A percentile compares a stretch with the other conserved stretches of the same genome.
Evolutionary conservation across 2,329 filamentous ascomycete species (phyloP).

Genomic region (Aspergillus sp.): DNA sequence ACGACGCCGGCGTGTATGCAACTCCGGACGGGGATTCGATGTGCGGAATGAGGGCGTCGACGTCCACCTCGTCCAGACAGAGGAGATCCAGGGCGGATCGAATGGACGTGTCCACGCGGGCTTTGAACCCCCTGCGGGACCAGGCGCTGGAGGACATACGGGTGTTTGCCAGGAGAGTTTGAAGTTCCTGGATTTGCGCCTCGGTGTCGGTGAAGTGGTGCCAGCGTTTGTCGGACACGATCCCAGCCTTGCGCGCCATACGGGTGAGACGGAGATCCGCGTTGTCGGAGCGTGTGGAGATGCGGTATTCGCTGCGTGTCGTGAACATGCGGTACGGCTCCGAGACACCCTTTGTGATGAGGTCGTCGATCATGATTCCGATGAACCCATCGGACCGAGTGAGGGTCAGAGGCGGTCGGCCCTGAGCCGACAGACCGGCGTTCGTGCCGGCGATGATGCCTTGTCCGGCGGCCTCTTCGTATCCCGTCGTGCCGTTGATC

Average conservation of each 20-base stretch:
- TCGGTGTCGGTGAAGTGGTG: slow-evolving; percentile 63
- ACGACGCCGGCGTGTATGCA: slow-evolving; percentile 50
- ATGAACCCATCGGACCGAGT: slow-evolving; percentile 90
- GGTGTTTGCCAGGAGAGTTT: slow-evolving; percentile 57
- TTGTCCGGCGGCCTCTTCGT: slow-evolving; percentile 95
- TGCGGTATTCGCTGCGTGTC: slow-evolving; percentile 88
- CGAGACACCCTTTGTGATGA: slow-evolving; percentile 93
- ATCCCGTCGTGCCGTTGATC: slow-evolving; percentile 97
- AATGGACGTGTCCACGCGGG: slow-evolving; percentile 64
- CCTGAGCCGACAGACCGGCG: slow-evolving; percentile 75
- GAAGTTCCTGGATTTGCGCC: slow-evolving; percentile 66
- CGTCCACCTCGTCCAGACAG: slow-evolving; percentile 60
- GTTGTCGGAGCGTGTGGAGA: slow-evolving; percentile 90
- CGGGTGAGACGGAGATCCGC: slow-evolving; percentile 83
- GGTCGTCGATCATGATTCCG: slow-evolving; percentile 97
- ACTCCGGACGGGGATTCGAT: slow-evolving; percentile 42
- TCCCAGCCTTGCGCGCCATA: slow-evolving; percentile 72
- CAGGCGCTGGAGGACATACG: slow-evolving; percentile 63
- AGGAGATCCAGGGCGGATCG: slow-evolving; percentile 79
- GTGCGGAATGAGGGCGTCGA: slow-evolving; percentile 57
- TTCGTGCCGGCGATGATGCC: slow-evolving; percentile 92
- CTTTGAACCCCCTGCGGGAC: slow-evolving; percentile 67
- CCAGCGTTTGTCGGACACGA: slow-evolving; percentile 81
- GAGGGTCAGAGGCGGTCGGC: slow-evolving; percentile 65
- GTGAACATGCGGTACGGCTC: slow-evolving; percentile 99